A percentile compares a stretch with the other conserved stretches of the same genome.
These are phyloP conservation scores for Chlorella vulgaris DNA, from an alignment of 139 green algal genomes.

Conservation along the genomic window DNA sequence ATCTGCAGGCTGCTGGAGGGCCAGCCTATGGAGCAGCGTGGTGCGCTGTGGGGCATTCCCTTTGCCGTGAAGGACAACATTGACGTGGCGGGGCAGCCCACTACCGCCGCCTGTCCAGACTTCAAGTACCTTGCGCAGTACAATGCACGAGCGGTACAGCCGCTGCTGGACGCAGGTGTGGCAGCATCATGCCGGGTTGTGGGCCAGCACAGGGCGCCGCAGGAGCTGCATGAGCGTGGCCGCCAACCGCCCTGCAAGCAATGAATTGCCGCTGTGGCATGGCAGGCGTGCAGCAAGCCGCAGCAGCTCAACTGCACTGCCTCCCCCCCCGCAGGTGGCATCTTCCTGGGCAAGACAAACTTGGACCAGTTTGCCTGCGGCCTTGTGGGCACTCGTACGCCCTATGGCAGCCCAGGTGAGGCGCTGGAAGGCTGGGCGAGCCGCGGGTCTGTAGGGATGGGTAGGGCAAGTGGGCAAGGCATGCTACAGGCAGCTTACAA, in stretches of 20 bases:
- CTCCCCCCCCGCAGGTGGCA: conserved; percentile 66
- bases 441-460: too few relatives aligned
- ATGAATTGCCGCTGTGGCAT: too few relatives aligned
- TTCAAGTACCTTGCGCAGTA: conserved; percentile 62
- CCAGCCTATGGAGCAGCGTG: conserved; percentile 32
- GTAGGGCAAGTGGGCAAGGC: too few relatives aligned
- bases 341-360: conserved; percentile 83
- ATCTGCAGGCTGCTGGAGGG: conserved; percentile 53
- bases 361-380: conserved; percentile 87
- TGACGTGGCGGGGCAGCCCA: conserved; percentile 71
- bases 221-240: too few relatives aligned
- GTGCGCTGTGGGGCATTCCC: conserved; percentile 68
- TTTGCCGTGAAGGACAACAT: conserved; percentile 90
- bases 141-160: conserved; percentile 52
- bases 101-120: conserved; percentile 68
- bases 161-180: conserved; percentile 59
- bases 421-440: too few relatives aligned
- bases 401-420: conserved; percentile 60
- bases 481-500: too few relatives aligned
- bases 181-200: not conserved
- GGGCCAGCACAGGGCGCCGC: not conserved
- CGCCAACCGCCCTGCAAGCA: too few relatives aligned
- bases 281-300: not conserved
- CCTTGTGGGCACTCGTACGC: conserved; percentile 77
- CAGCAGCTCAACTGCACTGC: too few relatives aligned